phyloP scores from a whole-genome alignment of 2,329 filamentous ascomycete genomes.

The Penicillium sp. region DNA sequence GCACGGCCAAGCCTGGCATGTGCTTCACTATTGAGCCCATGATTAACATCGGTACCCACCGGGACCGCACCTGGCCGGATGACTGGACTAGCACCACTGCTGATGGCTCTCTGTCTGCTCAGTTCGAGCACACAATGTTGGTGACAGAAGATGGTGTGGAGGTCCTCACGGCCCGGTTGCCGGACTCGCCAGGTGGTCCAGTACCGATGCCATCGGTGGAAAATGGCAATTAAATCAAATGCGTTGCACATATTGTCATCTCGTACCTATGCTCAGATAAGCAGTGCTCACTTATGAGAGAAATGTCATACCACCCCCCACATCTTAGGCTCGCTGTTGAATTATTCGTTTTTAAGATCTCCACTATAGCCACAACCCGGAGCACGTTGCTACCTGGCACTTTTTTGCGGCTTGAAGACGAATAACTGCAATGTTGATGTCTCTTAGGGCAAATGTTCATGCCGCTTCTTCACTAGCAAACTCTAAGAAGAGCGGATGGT shows the following conservation, averaged over 20 bases:
- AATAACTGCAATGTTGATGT: too few relatives aligned
- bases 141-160: slow-evolving; percentile 80
- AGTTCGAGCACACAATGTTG: slow-evolving; percentile 86
- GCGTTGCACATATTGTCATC: not conserved
- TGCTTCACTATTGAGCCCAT: slow-evolving; percentile 99
- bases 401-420: too few relatives aligned
- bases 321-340: too few relatives aligned
- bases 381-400: too few relatives aligned
- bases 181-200: slow-evolving; percentile 69
- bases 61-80: slow-evolving; percentile 94
- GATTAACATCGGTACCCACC: slow-evolving; percentile 87
- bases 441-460: too few relatives aligned
- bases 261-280: slow-evolving; percentile 13
- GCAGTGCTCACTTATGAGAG: slow-evolving; percentile 9
- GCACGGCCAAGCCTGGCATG: slow-evolving; percentile 91
- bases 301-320: not conserved
- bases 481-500: too few relatives aligned
- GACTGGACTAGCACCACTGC: slow-evolving; percentile 96
- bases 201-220: slow-evolving; percentile 50
- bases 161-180: slow-evolving; percentile 66
- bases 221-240: slow-evolving; percentile 11
- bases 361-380: too few relatives aligned
- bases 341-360: too few relatives aligned
- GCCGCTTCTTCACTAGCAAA: too few relatives aligned
- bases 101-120: slow-evolving; percentile 83